A percentile compares a stretch with the other conserved stretches of the same genome.
Evolutionary conservation across 2,329 filamentous ascomycete species (phyloP).

Genomic region (Didymella sp.): DNA sequence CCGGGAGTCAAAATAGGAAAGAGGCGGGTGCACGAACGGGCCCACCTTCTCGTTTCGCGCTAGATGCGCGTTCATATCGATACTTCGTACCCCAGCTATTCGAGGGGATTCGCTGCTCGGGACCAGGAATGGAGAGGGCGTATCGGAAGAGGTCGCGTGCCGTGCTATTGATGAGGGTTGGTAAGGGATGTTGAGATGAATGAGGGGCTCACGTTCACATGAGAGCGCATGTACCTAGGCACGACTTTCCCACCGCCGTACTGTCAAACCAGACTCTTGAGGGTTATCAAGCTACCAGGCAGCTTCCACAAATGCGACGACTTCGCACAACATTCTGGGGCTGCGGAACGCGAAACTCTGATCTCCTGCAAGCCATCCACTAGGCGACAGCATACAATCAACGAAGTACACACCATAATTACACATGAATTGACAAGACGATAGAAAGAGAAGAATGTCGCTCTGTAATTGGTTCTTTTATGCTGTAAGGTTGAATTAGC

Average conservation of each 20-base stretch:
- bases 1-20: slow-evolving; percentile 17
- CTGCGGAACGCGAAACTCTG: too few relatives aligned
- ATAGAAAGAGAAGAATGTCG: too few relatives aligned
- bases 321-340: too few relatives aligned
- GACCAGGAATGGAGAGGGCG: slow-evolving; percentile 1
- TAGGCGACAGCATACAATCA: too few relatives aligned
- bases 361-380: too few relatives aligned
- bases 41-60: slow-evolving; percentile 16
- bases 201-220: neutral
- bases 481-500: too few relatives aligned
- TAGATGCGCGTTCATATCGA: slow-evolving; percentile 9
- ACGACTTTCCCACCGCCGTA: neutral
- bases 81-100: slow-evolving; percentile 10
- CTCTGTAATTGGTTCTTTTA: too few relatives aligned
- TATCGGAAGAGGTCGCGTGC: slow-evolving; percentile 2
- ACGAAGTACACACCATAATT: too few relatives aligned
- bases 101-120: slow-evolving; percentile 10
- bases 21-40: slow-evolving; percentile 13
- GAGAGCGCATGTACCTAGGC: neutral
- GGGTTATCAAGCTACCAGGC: neutral
- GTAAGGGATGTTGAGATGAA: neutral
- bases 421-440: too few relatives aligned
- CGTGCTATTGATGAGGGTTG: neutral
- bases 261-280: neutral
- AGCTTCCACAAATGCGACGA: neutral